Conservation (phyloP, 371 early-diverging fungal species). For the Mortierella sp. region DNA sequence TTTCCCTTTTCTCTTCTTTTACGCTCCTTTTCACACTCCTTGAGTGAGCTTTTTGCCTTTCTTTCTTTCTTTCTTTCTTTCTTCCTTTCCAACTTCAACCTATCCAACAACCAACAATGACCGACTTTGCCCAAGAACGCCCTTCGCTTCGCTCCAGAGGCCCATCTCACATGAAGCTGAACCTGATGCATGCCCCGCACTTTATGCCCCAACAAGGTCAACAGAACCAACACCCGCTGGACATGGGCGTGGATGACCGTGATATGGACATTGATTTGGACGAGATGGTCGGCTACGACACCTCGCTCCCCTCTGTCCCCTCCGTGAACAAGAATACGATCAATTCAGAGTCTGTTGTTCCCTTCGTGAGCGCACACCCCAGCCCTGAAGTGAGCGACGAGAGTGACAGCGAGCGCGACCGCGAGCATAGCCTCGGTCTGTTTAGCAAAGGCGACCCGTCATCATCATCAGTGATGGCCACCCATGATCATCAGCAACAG, state of each 20-base stretch:
- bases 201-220: constrained; percentile 25
- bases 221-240: constrained; percentile 36
- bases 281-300: constrained; percentile 11
- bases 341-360: neutral
- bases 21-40: too few species aligned
- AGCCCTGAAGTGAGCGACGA: constrained; percentile 54
- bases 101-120: too few species aligned
- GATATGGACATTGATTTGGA: constrained; percentile 47
- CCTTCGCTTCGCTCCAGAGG: constrained; percentile 33
- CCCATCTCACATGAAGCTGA: constrained; percentile 36
- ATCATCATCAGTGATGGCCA: neutral
- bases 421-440: constrained; percentile 3
- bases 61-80: neutral
- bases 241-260: constrained; percentile 20
- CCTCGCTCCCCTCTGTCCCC: constrained; percentile 6
- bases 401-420: constrained; percentile 38
- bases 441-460: constrained; percentile 25
- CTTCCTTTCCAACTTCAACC: neutral
- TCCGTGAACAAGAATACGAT: neutral
- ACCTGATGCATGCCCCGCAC: constrained; percentile 36
- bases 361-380: constrained; percentile 48
- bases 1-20: too few species aligned
- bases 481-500: neutral
- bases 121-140: constrained; percentile 38
- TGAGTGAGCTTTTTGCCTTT: neutral